Base-by-base conservation (phyloP, 495 filamentous ascomycete species). In the Penicillium manginii region DNA sequence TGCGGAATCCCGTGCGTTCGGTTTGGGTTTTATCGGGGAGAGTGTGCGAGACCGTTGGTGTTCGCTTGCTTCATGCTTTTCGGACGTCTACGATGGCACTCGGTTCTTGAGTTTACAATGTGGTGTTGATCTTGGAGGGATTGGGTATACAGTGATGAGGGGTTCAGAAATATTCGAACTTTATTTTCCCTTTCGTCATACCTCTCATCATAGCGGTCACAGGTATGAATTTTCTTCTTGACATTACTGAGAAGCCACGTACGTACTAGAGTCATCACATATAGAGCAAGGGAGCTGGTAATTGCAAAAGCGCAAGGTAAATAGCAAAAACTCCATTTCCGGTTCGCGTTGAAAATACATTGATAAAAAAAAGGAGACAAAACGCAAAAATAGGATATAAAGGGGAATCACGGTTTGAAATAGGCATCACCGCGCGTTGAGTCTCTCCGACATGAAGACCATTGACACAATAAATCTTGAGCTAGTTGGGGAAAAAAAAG, bases 331-430 rank as follows among this genome's bases (percentile, higher is more conserved):
- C 68, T n/a, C 65, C 62, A 68, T 59, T 61, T 68, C 62, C 65
- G 54, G 61, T 63, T 55, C 59, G 57, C 65, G 59, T 47, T 61
- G 62, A 65, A 64, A 62, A 70, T 70, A 65, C 67, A 65, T 47
- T 58, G 50, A 60, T 58, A 57, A 54, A 47, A 12, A 37, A 54
- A 51, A n/a, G 46, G 64, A 60, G 50, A 55, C 39, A 56, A 29
- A 55, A 43, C 29, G 40, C n/a, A n/a, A n/a, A n/a, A n/a, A n/a
- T n/a, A n/a, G n/a, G n/a, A n/a, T n/a, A n/a, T n/a, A n/a, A n/a
- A n/a, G n/a, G n/a, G n/a, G n/a, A n/a, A n/a, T n/a, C n/a, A n/a
- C n/a, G n/a, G n/a, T n/a, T n/a, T n/a, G n/a, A n/a, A n/a, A n/a
- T n/a, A n/a, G n/a, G n/a, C n/a, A n/a, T n/a, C n/a, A n/a, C n/a